Conservation (phyloP, 768 basidiomycete genomes). For the Panaeolus papilionaceus region DNA sequence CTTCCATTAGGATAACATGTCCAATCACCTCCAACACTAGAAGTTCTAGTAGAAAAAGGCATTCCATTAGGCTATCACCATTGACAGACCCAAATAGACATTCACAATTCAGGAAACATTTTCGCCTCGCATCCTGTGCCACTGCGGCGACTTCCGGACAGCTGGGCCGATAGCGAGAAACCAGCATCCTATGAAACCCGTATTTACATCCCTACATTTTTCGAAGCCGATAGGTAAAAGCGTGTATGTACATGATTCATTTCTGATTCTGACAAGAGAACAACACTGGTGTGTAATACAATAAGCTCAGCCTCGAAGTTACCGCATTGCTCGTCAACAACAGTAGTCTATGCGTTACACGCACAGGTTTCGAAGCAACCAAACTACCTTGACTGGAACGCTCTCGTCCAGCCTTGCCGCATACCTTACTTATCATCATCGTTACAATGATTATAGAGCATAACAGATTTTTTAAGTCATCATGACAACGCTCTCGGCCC, state of each 20-base stretch:
- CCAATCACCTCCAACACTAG: neutral
- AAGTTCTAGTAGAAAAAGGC: neutral
- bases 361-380: neutral
- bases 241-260: slow-evolving; percentile 1
- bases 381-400: neutral
- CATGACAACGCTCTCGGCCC: neutral
- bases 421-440: neutral
- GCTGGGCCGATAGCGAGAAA: slow-evolving; percentile 3
- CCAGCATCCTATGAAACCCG: neutral
- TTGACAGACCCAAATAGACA: neutral
- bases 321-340: neutral
- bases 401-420: slow-evolving; percentile 1
- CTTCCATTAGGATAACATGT: neutral
- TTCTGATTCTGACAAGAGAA: slow-evolving; percentile 6
- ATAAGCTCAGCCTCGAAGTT: slow-evolving; percentile 9
- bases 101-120: neutral
- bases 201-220: slow-evolving; percentile 1
- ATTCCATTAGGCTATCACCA: slow-evolving; percentile 1
- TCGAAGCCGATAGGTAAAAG: slow-evolving; percentile 7
- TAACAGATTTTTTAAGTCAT: neutral
- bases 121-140: neutral
- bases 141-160: neutral
- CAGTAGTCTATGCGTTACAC: neutral
- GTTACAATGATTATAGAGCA: neutral
- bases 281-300: neutral